Evolutionary conservation across 441 rosid species (phyloP), one percentile per base, ranked within the genome.

Genomic region (Erodium texanum): DNA sequence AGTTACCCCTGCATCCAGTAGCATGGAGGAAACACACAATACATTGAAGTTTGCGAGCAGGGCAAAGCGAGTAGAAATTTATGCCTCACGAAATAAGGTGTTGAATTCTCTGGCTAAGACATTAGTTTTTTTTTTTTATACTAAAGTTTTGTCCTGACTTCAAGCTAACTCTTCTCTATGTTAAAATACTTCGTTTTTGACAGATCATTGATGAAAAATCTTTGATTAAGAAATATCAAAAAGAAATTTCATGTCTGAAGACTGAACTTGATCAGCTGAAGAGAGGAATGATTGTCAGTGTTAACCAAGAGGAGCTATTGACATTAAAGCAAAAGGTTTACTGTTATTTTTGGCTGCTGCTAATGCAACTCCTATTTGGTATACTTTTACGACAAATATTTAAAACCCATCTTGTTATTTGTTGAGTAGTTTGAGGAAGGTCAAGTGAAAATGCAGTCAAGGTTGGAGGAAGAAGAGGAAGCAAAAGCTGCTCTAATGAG

Each of bases 401-500:
- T 10, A 38, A 19, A 67, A 67, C 29, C 63, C n/a, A 43, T 71
- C 5, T 52, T 66, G 3, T 70, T 73, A 45, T 70, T 71, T 22
- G 29, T 71, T 62, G 48, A 66, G 75, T 74, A 96, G 99, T 77
- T 96, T 83, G 97, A 96, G 82, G 98, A 92, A 83, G 98, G 96
- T 76, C 99, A 96, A 82, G 96, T 92, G 81, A 96, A 92, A 85
- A 90, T 96, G 99, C 99, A 89, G 71, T 87, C 99, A 38, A 85
- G 99, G 80, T 78, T 96, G 80, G 99, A 96, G 82, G 99, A 96
- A 76, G 99, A 96, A 82, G 99, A 96, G 81, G 99, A 96, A 84
- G 99, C 98, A 75, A 96, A 96, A 83, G 96, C 94, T 78, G 99
- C 99, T 80, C 86, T 96, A 38, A 88, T 96, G 97, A 96, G 98